phyloP scores from a whole-genome alignment of 2,329 filamentous ascomycete species.

The Colletotrichum sp. region DNA sequence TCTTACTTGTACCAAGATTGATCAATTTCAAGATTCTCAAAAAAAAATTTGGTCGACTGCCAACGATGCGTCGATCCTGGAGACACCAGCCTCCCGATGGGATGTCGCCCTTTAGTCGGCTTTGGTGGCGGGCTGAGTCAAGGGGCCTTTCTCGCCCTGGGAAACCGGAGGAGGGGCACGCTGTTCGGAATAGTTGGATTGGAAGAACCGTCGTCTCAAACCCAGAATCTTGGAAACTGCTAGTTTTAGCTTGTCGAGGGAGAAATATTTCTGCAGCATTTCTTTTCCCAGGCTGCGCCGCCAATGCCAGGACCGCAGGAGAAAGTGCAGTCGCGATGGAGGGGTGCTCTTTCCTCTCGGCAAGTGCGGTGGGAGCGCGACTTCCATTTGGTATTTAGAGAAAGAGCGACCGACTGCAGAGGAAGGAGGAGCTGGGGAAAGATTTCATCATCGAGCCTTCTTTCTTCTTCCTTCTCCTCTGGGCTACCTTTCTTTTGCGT shows the following conservation, averaged over 20 bases:
- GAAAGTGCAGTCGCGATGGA: neutral
- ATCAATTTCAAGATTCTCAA: neutral
- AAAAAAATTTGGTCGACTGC: neutral
- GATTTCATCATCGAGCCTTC: neutral
- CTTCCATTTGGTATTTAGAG: neutral
- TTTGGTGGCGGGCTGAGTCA: slow-evolving; percentile 19
- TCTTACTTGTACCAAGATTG: neutral
- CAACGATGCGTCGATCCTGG: neutral
- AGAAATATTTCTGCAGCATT: slow-evolving; percentile 8
- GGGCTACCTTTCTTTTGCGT: neutral
- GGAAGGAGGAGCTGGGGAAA: neutral
- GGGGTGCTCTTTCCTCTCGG: neutral
- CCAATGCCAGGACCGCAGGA: neutral
- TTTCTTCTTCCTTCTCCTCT: neutral
- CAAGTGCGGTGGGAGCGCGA: no score
- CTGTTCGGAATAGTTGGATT: neutral
- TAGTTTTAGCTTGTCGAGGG: neutral
- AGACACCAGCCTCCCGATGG: neutral
- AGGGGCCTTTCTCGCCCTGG: slow-evolving; percentile 13
- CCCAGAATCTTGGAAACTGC: neutral
- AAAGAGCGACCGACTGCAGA: neutral
- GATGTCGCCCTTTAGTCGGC: slow-evolving; percentile 5
- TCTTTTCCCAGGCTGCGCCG: slow-evolving; percentile 7
- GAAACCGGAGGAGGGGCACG: slow-evolving; percentile 5
- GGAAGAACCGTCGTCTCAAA: neutral